Evolutionary conservation across 2,329 filamentous ascomycete species (phyloP).

Genomic region (Sporothrix phasma): DNA sequence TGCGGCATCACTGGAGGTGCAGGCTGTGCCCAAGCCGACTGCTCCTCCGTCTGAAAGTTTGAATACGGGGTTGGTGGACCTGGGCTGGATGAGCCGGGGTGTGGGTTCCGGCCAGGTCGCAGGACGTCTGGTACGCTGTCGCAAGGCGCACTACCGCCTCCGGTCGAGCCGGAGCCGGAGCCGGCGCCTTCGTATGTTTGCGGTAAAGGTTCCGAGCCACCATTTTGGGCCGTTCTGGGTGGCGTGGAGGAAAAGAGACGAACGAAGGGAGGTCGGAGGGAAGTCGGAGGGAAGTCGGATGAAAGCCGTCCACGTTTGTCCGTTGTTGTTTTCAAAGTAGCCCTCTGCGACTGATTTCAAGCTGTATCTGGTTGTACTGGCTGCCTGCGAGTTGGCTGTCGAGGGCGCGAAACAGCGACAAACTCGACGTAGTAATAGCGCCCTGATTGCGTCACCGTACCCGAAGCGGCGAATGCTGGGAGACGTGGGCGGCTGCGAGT

Average conservation of each 20-base stretch:
- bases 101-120: constrained; percentile 24
- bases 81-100: not conserved
- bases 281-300: not conserved
- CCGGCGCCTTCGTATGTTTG: constrained; percentile 25
- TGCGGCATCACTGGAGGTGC: not conserved
- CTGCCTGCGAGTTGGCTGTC: not conserved
- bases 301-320: not conserved
- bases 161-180: constrained; percentile 9
- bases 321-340: not conserved
- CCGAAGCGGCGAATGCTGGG: not conserved
- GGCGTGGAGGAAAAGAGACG: not conserved
- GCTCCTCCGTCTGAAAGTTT: constrained; percentile 25
- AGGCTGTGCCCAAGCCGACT: constrained; percentile 28
- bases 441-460: constrained; percentile 11
- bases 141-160: not conserved
- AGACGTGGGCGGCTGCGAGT: not conserved
- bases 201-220: constrained; percentile 33
- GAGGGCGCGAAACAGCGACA: not conserved
- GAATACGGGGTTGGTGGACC: constrained; percentile 17
- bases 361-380: not conserved
- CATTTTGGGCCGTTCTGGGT: constrained; percentile 25
- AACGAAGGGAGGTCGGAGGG: not conserved
- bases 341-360: not conserved
- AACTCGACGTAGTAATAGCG: too few species aligned
- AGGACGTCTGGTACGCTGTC: constrained; percentile 25